phyloP scores from a whole-genome alignment of 306 rosid species.

The Hippophae gyantsensis region DNA sequence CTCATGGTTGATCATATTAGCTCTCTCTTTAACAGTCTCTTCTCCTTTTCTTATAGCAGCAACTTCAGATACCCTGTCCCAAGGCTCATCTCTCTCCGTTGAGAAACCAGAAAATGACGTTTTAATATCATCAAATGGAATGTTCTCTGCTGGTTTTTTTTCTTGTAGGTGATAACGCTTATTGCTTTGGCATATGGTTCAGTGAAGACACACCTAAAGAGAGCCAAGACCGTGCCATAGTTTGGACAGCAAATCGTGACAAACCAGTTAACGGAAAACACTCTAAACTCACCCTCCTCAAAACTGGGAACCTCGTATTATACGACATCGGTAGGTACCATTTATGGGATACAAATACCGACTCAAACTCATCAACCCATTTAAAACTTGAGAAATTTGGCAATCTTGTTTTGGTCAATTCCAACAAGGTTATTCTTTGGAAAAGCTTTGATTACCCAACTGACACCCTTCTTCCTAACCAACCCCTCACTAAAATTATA shows the following conservation, averaged over 20 bases:
- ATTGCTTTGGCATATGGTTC: conserved; percentile 45
- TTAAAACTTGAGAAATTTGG: conserved; percentile 30
- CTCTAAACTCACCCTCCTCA: conserved; percentile 33
- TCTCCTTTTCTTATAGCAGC: conserved; percentile 10
- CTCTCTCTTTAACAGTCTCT: conserved; percentile 7
- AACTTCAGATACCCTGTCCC: conserved; percentile 8
- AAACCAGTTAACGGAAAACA: conserved; percentile 32
- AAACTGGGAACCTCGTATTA: conserved; percentile 28
- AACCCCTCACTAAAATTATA: conserved; percentile 27
- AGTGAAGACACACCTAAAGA: background rate
- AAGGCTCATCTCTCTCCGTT: conserved; percentile 29
- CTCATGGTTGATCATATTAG: conserved; percentile 10
- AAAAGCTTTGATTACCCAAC: conserved; percentile 53
- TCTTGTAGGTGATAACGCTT: conserved; percentile 37
- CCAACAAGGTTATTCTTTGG: conserved; percentile 23
- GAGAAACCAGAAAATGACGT: conserved; percentile 23
- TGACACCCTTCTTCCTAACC: conserved; percentile 40
- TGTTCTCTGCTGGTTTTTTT: conserved; percentile 48
- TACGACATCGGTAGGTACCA: conserved; percentile 20
- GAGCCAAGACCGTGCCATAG: conserved; percentile 16
- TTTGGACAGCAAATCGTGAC: conserved; percentile 58
- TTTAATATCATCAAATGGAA: conserved; percentile 27
- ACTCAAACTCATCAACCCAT: background rate
- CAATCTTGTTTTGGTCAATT: conserved; percentile 26
- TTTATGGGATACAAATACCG: conserved; percentile 33